These are phyloP conservation scores for Epichloe festucae DNA, from an alignment of 2,329 filamentous ascomycete species.

Conservation along the genomic window DNA sequence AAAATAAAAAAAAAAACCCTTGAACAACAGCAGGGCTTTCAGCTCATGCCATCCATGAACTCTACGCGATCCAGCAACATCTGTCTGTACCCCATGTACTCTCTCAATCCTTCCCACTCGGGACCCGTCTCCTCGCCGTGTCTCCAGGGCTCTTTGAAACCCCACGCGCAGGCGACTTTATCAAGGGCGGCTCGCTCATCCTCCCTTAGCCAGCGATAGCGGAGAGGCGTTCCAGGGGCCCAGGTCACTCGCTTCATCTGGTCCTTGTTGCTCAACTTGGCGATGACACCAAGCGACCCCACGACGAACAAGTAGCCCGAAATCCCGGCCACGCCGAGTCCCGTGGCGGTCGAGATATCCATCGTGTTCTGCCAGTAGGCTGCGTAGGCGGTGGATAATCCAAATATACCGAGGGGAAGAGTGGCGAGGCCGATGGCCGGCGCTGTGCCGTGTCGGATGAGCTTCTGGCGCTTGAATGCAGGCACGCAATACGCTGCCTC, in stretches of 20 bases:
- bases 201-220: conserved; percentile 75
- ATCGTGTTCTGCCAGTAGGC: conserved; percentile 50
- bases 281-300: conserved; percentile 68
- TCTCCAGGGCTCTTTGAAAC: conserved; percentile 68
- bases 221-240: conserved; percentile 67
- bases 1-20: neutral
- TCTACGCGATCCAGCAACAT: conserved; percentile 87
- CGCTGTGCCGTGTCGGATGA: conserved; percentile 49
- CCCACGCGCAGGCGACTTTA: conserved; percentile 77
- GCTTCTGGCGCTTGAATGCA: conserved; percentile 54
- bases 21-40: neutral
- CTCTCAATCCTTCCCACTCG: conserved; percentile 76
- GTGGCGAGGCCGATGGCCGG: conserved; percentile 44
- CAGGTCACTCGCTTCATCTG: conserved; percentile 92
- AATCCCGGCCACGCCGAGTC: conserved; percentile 67
- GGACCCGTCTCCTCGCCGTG: conserved; percentile 82
- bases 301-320: conserved; percentile 75
- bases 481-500: conserved; percentile 54
- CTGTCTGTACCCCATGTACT: conserved; percentile 69
- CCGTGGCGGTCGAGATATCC: conserved; percentile 61
- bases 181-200: conserved; percentile 84
- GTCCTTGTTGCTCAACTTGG: conserved; percentile 78
- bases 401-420: conserved; percentile 57
- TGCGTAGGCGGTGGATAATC: conserved; percentile 43
- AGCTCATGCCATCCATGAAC: conserved; percentile 80